Conservation (phyloP, 805 yeast species). For the Myxozyma melibiosi region DNA sequence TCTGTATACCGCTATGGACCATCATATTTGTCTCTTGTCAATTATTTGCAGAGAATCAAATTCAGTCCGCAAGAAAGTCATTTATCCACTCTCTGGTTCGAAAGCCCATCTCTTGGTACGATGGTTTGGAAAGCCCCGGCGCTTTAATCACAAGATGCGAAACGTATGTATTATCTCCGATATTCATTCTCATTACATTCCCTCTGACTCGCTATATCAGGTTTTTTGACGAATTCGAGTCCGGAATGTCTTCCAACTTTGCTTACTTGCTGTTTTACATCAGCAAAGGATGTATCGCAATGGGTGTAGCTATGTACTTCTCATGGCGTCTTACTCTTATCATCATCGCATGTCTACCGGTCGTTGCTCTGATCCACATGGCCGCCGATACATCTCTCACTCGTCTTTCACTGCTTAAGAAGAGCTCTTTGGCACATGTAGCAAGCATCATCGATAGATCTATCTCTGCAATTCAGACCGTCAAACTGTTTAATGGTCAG, state of each 20-base stretch:
- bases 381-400: conserved; percentile 56
- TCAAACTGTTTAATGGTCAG: conserved; percentile 64
- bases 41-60: conserved; percentile 27
- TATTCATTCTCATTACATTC: background rate
- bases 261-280: conserved; percentile 10
- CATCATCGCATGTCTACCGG: conserved; percentile 72
- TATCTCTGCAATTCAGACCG: conserved; percentile 58
- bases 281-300: conserved; percentile 2
- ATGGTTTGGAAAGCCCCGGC: conserved; percentile 23
- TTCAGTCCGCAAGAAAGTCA: conserved; percentile 15
- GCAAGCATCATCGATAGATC: conserved; percentile 73
- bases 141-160: conserved; percentile 23
- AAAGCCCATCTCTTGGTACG: conserved; percentile 21
- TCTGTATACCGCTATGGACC: conserved; percentile 23
- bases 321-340: conserved; percentile 87
- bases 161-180: conserved; percentile 5
- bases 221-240: conserved; percentile 23
- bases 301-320: conserved; percentile 67
- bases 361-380: conserved; percentile 55
- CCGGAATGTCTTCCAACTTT: conserved; percentile 19
- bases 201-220: conserved; percentile 9
- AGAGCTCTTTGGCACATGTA: conserved; percentile 55
- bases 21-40: conserved; percentile 9
- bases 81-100: conserved; percentile 14
- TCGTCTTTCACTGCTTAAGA: conserved; percentile 57